A percentile compares a stretch with the other conserved stretches of the same genome.
Conservation (phyloP, 108 stramenopile genomes). For the Schizochytrium sp. region DNA sequence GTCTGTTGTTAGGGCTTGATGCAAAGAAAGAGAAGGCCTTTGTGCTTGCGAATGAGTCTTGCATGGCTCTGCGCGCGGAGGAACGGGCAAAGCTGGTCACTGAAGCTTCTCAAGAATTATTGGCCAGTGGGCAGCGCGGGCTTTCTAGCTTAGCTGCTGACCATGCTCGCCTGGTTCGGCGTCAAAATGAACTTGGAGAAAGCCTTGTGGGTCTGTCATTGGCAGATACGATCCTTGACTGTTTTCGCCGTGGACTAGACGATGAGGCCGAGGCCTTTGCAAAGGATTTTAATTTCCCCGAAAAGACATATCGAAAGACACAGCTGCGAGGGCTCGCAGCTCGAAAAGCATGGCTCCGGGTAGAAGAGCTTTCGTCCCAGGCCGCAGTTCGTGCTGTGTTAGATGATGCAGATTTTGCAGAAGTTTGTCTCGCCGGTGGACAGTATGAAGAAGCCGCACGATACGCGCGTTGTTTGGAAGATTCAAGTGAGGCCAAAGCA, state of each 20-base stretch:
- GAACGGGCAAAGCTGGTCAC: neutral
- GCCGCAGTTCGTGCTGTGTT: neutral
- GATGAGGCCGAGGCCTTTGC: conserved; percentile 37
- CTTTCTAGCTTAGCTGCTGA: conserved; percentile 23
- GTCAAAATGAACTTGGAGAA: conserved; percentile 52
- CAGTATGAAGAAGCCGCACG: conserved; percentile 39
- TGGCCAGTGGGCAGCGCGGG: neutral
- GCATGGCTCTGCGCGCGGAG: neutral
- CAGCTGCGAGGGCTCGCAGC: conserved; percentile 57
- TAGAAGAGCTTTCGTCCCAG: conserved; percentile 58
- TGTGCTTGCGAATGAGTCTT: conserved; percentile 49
- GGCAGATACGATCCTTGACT: conserved; percentile 40
- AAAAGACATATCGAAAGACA: neutral
- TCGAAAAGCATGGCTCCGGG: conserved; percentile 25
- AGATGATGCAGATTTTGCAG: conserved; percentile 57
- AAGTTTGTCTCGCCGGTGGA: conserved; percentile 12
- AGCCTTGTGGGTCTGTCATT: conserved; percentile 35
- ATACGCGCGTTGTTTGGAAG: neutral
- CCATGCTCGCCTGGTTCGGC: conserved; percentile 26
- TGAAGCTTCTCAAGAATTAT: conserved; percentile 25
- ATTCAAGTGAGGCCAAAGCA: conserved; percentile 39
- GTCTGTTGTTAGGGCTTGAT: neutral
- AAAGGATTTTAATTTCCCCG: neutral
- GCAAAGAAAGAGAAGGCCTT: conserved; percentile 36
- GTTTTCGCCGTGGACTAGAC: conserved; percentile 33